Base-by-base conservation (phyloP, 2,329 filamentous ascomycete species). In the Septoria petroselini region DNA sequence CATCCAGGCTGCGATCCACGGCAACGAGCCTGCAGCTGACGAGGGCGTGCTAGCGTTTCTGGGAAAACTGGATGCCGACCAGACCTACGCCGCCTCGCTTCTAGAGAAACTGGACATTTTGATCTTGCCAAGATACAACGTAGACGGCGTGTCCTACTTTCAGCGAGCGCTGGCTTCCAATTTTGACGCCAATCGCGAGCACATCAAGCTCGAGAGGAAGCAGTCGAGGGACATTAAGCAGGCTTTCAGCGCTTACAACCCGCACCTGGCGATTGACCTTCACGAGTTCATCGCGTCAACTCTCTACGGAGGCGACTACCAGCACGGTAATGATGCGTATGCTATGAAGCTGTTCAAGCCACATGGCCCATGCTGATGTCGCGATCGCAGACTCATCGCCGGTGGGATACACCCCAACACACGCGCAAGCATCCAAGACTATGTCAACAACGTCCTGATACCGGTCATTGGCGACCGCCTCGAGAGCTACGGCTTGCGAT, bases 21-120 rank as follows among this genome's bases (percentile, higher is more conserved):
- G 68, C 9, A 68, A 70, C 37, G 68, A 70, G 48, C 67, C 68
- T 3, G 68, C 65, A 2, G 68, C 65, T 9, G 67, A 70, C 44
- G 63, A 69, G 50, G 64, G 66, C 0, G 58, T 63, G 12, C 58
- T 68, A 6, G 68, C 68, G 0, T 51, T 70, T 1, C 59, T 71
- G 0, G 68, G 68, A 2, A 65, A 65, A 18, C 59, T 71, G 52
- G 61, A 65, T 49, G 58, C 60, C 8, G 61, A 70, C 37, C 60
- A 61, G 18, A 51, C 57, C 2, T 69, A 64, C 63, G 60, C 68
- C 3, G 54, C 61, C 5, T 58, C 53, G 4, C 62, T 70, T 18
- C 62, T 71, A 2, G 57, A 64, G 3, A 61, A 61, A 14, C 52
- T 69, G 48, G 67, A 71, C 45, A 65, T 70, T 21, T 49, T 68